Evolutionary conservation across 208 protist species (phyloP), one percentile per base, ranked within the genome.

Genomic region (Acanthamoeba lenticulata): DNA sequence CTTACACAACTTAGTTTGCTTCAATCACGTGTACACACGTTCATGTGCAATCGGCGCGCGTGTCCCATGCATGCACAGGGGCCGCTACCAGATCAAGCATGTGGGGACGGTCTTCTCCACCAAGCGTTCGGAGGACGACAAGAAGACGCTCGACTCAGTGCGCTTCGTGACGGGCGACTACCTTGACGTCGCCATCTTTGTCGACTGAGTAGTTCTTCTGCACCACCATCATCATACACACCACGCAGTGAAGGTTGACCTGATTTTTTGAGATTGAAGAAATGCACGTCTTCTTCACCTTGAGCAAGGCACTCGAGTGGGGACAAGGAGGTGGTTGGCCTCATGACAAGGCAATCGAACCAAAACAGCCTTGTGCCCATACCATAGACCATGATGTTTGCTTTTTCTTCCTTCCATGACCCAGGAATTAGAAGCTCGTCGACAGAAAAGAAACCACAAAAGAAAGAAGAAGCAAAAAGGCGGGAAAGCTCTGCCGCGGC

Each of bases 101-200:
- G 44, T 86, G 9, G 77, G 77, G 15, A 29, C 52, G 44, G 45
- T 57, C 29, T 57, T 60, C 29, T 38, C 77, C 1, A 15, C 38
- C 36, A 47, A 57, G 44, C 77, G 77, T 57, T 47, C 44, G 1
- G 77, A 86, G 77, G 77, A 86, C 45, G 77, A 86, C n/a, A 86
- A 32, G 77, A 86, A 86, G 77, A 86, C 77, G 19, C 77, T 86
- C 29, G 77, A 86, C 77, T 27, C 38, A 32, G 44, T 86, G 27
- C 77, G 45, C 77, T 86, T 86, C 45, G 77, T 86, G 36, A 86
- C 77, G 9, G 77, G 77, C 77, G 77, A 86, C 44, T 86, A 86
- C 77, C 34, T 86, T 13, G 40, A 55, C 77, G 77, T 86, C 1
- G 36, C 77, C 42, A 52, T 86, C 15, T 24, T 32, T 29, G 44